These are phyloP conservation scores for Hericium coralloides DNA, from an alignment of 768 basidiomycete genomes.

Conservation along the genomic window DNA sequence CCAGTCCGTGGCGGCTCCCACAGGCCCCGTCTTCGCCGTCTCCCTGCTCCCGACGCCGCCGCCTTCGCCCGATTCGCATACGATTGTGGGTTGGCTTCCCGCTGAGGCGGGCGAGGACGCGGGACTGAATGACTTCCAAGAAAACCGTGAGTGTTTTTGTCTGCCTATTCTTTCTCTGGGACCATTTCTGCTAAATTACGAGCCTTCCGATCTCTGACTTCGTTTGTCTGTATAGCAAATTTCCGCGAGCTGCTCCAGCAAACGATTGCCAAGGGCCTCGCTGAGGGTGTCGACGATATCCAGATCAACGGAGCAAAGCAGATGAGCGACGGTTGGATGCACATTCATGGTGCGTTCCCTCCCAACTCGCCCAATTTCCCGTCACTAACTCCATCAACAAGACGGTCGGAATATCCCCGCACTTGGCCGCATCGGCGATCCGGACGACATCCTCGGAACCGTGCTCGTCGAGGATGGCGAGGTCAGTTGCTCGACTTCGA, in stretches of 20 bases:
- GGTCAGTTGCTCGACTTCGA: constrained; percentile 26
- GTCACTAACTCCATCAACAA: too few species aligned
- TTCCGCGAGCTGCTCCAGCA: constrained; percentile 55
- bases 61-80: constrained; percentile 6
- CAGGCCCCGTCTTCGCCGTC: constrained; percentile 10
- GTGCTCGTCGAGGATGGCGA: constrained; percentile 65
- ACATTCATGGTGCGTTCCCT: constrained; percentile 46
- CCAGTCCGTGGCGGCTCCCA: constrained; percentile 2
- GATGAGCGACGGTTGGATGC: constrained; percentile 73
- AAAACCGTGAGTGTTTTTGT: constrained; percentile 50
- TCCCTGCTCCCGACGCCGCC: constrained; percentile 10
- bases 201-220: too few species aligned
- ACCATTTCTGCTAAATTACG: too few species aligned
- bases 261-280: constrained; percentile 43
- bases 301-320: constrained; percentile 58
- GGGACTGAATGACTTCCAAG: constrained; percentile 60
- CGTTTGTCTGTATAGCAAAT: constrained; percentile 29
- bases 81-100: constrained; percentile 13
- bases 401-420: constrained; percentile 71
- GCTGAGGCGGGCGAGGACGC: constrained; percentile 27
- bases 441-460: constrained; percentile 75
- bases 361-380: too few species aligned
- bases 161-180: too few species aligned
- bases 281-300: constrained; percentile 52
- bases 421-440: constrained; percentile 67